Base-by-base conservation (phyloP, 139 green algal species). In the Mesotaenium endlicherianum region DNA sequence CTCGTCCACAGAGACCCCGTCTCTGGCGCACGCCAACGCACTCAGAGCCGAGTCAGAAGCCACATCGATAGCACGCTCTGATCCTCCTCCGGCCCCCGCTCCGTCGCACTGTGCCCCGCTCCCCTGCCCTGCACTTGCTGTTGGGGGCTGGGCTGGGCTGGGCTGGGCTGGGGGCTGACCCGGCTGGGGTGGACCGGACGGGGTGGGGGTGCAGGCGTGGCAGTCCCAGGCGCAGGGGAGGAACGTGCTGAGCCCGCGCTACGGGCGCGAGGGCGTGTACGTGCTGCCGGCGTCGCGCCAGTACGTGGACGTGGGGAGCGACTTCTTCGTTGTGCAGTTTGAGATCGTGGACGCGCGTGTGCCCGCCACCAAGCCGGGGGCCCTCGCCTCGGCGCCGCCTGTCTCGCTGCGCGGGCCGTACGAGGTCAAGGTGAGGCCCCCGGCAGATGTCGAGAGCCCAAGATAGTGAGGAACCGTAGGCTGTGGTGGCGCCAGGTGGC, bases 271-370 rank as follows among this genome's bases (percentile, higher is more conserved):
- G 77, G 94, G 95, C 60, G 87, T 97, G 14, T 91, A 87, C 55
- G 93, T 94, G 0, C 90, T 89, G 0, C 75, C 86, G 5, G 76
- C 74, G 30, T 86, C 72, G 1, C 84, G 95, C 1, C 36, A 59
- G 55, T 83, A 90, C 6, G 84, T 92, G 11, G 95, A 98, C 84
- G 88, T 97, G 49, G 90, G 92, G 41, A 94, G 93, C 2, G 86
- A 94, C 14, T 81, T 84, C 26, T 81, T 98, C 64, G 26, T 11
- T 8, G 57, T 90, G 1, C 55, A 87, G 42, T 92, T 94, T 40
- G 89, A 90, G 58, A 81, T 94, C 30, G 58, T 92, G 0, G 92
- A 94, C 82, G 64, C 79, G 0, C 55, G 36, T 3, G 60, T 55
- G 2, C 30, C 77, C 5, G 34, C 16, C 0, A 20, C 43, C 16